Base-by-base conservation (phyloP, 202 grass and related monocot genomes). In the Zizania palustris region DNA sequence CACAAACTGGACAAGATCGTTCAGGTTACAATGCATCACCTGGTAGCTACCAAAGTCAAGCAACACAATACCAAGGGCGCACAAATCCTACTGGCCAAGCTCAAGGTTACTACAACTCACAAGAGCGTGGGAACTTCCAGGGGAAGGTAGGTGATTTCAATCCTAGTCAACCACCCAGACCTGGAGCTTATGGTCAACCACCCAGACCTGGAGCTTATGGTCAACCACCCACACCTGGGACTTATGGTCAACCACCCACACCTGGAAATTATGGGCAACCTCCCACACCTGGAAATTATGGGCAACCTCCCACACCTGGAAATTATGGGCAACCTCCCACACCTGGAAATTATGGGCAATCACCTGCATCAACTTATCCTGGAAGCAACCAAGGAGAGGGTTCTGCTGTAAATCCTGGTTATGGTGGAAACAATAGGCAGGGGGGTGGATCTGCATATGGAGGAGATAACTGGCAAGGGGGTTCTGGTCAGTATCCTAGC, bases 41-140 rank as follows among this genome's bases (percentile, higher is more conserved):
- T 78, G 77, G 72, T 75, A 85, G 51, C 3, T 81, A 76, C 59
- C 79, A 87, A 57, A 39, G 69, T 69, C 75, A 59, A 39, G 16
- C 65, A 55, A 63, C 74, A 74, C 37, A 37, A 11, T 77, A 96
- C 65, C 84, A 88, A 72, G 86, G 86, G 76, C 75, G 81, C 56
- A 75, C 65, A 44, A 85, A 81, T 57, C 78, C 68, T 44, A 63
- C 65, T 37, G 78, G 76, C 65, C 79, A 73, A 66, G 45, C 9
- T 73, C 67, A 61, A 88, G 75, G 74, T 73, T 83, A 92, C 58
- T 79, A 84, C 71, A 80, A 54, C 22, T 75, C 89, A 67, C 83
- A 80, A 65, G 95, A 85, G 16, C 77, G 19, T 20, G 88, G 76
- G 66, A 87, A 85, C 60, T 81, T 96, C 0, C 89, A 79, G 78